Evolutionary conservation across 208 protist genomes (phyloP).

Genomic region (Acanthamoeba lenticulata): DNA sequence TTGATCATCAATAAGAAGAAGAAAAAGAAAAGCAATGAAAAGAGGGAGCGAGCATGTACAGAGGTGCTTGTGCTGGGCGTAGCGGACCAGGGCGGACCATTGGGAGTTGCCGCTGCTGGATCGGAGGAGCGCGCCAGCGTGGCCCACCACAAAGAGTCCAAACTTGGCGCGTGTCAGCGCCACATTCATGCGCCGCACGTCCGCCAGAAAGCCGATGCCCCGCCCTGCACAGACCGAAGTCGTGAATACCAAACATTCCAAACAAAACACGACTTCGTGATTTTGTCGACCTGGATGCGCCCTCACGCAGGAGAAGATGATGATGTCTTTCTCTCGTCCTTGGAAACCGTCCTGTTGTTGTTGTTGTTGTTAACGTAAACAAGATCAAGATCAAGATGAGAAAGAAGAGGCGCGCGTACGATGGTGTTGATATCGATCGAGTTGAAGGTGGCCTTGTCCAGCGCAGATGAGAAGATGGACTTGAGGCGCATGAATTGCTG

Average conservation of each 20-base stretch:
- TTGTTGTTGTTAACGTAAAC: too few species aligned
- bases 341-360: slow-evolving; percentile 84
- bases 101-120: slow-evolving; percentile 58
- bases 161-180: slow-evolving; percentile 84
- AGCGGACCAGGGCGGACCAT: slow-evolving; percentile 72
- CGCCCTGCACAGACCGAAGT: neutral
- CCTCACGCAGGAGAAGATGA: slow-evolving; percentile 88
- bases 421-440: slow-evolving; percentile 80
- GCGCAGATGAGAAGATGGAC: neutral
- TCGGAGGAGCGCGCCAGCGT: slow-evolving; percentile 63
- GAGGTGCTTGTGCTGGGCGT: neutral
- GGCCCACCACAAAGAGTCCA: slow-evolving; percentile 77
- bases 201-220: slow-evolving; percentile 86
- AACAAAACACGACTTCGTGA: neutral
- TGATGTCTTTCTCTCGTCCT: slow-evolving; percentile 88
- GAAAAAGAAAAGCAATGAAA: neutral
- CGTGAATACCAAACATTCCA: neutral
- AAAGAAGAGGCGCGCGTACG: slow-evolving; percentile 52
- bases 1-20: too few species aligned
- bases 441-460: slow-evolving; percentile 47
- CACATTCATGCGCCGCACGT: slow-evolving; percentile 88
- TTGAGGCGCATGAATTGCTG: slow-evolving; percentile 73
- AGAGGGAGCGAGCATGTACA: neutral
- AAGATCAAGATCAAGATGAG: neutral
- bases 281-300: slow-evolving; percentile 22